Conservation (phyloP, 208 protist species). For the Tritrichomonas musculus region DNA sequence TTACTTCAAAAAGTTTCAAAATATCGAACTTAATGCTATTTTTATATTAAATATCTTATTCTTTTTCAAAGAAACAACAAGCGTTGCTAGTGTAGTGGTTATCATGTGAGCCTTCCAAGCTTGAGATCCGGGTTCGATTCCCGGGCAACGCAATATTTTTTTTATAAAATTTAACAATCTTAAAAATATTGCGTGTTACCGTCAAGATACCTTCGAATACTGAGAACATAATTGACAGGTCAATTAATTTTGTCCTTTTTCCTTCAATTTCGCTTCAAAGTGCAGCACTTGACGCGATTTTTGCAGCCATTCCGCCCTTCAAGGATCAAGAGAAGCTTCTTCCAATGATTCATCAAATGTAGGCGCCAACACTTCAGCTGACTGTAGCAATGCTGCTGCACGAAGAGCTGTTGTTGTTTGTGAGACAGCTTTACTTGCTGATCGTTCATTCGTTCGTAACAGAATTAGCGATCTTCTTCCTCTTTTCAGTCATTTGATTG, state of each 20-base stretch:
- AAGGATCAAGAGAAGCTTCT: not conserved
- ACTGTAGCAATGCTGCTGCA: not conserved
- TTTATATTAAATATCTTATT: too few species aligned
- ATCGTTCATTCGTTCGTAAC: not conserved
- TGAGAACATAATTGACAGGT: not conserved
- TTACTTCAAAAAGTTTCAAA: too few species aligned
- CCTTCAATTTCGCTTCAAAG: not conserved
- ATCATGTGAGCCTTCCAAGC: too few species aligned
- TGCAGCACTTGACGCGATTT: not conserved
- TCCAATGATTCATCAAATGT: constrained; percentile 27
- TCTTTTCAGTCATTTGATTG: too few species aligned
- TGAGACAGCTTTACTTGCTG: not conserved
- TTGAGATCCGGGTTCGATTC: too few species aligned
- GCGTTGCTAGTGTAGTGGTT: too few species aligned
- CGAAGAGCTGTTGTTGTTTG: not conserved
- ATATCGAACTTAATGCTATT: too few species aligned
- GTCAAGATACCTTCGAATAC: not conserved
- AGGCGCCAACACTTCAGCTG: not conserved
- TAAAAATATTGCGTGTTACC: not conserved
- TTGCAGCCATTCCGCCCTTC: not conserved
- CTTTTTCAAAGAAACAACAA: too few species aligned
- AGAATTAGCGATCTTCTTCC: not conserved
- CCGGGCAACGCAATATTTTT: too few species aligned
- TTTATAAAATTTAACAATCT: too few species aligned
- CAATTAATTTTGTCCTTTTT: not conserved